These are phyloP conservation scores for Sporisorium graminicola DNA, from an alignment of 1,284 basidiomycete genomes.

Conservation along the genomic window DNA sequence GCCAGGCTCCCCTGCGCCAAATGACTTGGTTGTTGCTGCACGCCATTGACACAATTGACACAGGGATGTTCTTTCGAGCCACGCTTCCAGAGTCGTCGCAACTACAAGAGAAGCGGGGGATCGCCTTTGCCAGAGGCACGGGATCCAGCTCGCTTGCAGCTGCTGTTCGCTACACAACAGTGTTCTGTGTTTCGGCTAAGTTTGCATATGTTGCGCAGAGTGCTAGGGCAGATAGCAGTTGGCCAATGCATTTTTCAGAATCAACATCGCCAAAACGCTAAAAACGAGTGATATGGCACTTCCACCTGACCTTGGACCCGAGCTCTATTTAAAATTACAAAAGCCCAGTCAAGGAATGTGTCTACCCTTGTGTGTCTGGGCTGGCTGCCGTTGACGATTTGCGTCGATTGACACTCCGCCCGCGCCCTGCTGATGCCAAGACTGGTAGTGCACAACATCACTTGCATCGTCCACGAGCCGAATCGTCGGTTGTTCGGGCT, in stretches of 20 bases:
- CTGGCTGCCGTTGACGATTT: no score
- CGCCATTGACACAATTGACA: not conserved
- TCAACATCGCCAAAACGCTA: not conserved
- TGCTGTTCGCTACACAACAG: not conserved
- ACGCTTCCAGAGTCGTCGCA: not conserved
- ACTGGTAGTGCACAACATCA: not conserved
- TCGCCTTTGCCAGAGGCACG: not conserved
- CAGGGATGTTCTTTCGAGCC: slow-evolving; percentile 5
- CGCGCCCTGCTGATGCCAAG: not conserved
- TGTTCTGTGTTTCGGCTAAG: no score
- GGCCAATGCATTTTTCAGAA: not conserved
- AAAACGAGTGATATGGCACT: not conserved
- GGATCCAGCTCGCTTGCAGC: not conserved
- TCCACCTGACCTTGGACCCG: not conserved
- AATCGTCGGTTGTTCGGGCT: slow-evolving; percentile 5
- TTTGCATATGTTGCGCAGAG: no score
- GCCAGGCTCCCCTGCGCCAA: not conserved
- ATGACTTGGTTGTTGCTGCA: not conserved
- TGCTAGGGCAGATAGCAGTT: not conserved
- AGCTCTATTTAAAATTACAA: no score
- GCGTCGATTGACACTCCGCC: slow-evolving; percentile 1
- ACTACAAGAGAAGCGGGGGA: not conserved
- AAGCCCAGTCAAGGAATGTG: no score
- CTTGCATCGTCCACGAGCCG: not conserved
- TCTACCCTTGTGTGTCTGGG: no score